Evolutionary conservation across 192 early-diverging fungal species (phyloP), one percentile per base, ranked within the genome.

Genomic region (Backusella circina): DNA sequence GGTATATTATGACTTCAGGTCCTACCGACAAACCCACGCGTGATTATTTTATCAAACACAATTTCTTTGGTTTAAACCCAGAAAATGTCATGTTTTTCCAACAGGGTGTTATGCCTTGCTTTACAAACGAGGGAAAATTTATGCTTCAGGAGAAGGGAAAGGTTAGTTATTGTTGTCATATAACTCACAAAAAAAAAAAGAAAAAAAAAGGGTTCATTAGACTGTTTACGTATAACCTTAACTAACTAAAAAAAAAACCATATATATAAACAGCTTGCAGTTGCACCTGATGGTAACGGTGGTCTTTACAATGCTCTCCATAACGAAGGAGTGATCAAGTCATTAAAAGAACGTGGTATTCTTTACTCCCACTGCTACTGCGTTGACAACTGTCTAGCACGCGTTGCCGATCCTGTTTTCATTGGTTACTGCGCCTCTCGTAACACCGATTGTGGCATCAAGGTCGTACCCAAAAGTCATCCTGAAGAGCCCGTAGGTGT

Each of bases 1-100:
- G 95, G 95, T 95, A 95, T 80, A 93, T 98, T 79, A 98, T 97
- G 95, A 95, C 94, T 64, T 95, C 94, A 41, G 95, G 91, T 32
- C 94, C 96, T 31, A 98, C 96, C 7, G 85, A 90, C 69, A 82
- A 65, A 1, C 87, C 89, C 2, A 96, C 95, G 26, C 85, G 86
- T 31, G 67, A 69, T 7, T 92, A 89, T 79, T 95, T 98, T 79
- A 83, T 84, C 47, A 81, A 92, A 35, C 78, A 93, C 73, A 78
- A 88, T 70, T 95, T 85, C 85, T 98, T 96, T 85, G 96, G 96
- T 23, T 84, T 98, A 39, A 75, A 85, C 26, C 54, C 67, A 12
- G 79, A 89, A 51, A 93, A 98, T 73, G 91, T 98, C 71, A 82
- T 93, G 76, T 94, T 96, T 82, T 97, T 97, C 86, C 86, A 96